phyloP scores from a whole-genome alignment of 176 grass and related monocot species.

The Guadua angustifolia region DNA sequence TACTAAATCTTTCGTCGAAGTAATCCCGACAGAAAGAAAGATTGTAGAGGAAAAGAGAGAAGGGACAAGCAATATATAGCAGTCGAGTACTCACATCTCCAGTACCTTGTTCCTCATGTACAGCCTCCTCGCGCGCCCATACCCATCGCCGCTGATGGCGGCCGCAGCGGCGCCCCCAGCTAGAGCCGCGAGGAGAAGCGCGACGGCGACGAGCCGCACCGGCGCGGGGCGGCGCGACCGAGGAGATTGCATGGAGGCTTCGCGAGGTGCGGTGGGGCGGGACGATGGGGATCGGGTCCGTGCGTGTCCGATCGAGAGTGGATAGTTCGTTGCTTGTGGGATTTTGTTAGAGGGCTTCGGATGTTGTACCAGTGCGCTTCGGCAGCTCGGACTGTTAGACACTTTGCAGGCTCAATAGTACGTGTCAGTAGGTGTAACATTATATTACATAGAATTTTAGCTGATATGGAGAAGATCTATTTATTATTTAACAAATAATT shows the following conservation, averaged over 20 bases:
- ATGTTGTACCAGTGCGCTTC: no score
- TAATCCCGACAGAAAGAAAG: conserved; percentile 6
- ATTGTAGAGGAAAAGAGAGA: neutral
- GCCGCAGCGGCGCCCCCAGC: neutral
- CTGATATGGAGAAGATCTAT: no score
- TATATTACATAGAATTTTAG: no score
- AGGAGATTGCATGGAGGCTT: conserved; percentile 47
- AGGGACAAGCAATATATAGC: neutral
- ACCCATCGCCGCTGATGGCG: conserved; percentile 40
- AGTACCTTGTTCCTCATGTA: conserved; percentile 81
- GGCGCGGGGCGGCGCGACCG: neutral
- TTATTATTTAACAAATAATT: no score
- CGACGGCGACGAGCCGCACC: conserved; percentile 20
- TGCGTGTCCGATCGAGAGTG: neutral
- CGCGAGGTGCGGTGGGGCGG: neutral
- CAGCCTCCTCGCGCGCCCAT: conserved; percentile 61
- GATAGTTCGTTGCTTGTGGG: neutral
- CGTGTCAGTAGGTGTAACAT: no score
- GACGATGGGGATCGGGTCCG: conserved; percentile 38
- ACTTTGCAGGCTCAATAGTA: no score
- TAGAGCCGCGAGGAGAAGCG: conserved; percentile 41
- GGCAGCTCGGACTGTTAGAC: no score
- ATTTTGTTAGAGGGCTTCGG: no score
- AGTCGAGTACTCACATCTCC: conserved; percentile 69
- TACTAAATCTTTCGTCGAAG: no score